Evolutionary conservation across 345 rosid species (phyloP), one percentile per base, ranked within the genome.

Genomic region (Citrus reticulata): DNA sequence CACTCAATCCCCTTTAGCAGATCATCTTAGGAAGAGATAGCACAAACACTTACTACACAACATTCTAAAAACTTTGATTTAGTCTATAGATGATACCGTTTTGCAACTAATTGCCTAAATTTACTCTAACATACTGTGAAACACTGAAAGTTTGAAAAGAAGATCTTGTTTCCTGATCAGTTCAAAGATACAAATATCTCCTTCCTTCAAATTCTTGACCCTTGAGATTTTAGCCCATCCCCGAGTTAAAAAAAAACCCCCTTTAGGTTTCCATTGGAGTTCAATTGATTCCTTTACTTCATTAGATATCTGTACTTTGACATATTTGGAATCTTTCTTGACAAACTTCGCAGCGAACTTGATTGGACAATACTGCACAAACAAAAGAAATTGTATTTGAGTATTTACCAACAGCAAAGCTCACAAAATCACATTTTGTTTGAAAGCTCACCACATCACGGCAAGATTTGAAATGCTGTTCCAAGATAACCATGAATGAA

Each of bases 401-500:
- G 64, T 2, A 60, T 51, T 20, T 24, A 8, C 34, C 39, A 5
- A 54, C 35, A 9, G 70, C 22, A 7, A 29, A 72, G 11, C 6
- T 57, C 4, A 59, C 73, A 76, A 1, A n/a, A 39, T 13, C 7
- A 35, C 13, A 57, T 80, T 72, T 9, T 35, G 24, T 59, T 17
- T 6, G 9, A 51, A 24, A 74, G 9, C 77, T 74, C 8, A 74
- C 68, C 27, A 74, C 7, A 16, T 13, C n/a, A 16, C 1, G 13
- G 8, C 0, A 5, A 7, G 3, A 0, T 5, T 0, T n/a, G n/a
- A 0, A 9, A 32, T 10, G 1, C 65, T 85, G 75, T 7, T 79
- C 60, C 71, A 87, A 46, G 46, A 82, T 75, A 16, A 81, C 77
- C 82, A 83, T 75, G 85, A 84, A 87, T 17, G 81, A 80, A 39